Percentiles rank a stretch among this genome's conserved stretches.
phyloP scores from a whole-genome alignment of 257 asterid species.

The Vinca minor region DNA sequence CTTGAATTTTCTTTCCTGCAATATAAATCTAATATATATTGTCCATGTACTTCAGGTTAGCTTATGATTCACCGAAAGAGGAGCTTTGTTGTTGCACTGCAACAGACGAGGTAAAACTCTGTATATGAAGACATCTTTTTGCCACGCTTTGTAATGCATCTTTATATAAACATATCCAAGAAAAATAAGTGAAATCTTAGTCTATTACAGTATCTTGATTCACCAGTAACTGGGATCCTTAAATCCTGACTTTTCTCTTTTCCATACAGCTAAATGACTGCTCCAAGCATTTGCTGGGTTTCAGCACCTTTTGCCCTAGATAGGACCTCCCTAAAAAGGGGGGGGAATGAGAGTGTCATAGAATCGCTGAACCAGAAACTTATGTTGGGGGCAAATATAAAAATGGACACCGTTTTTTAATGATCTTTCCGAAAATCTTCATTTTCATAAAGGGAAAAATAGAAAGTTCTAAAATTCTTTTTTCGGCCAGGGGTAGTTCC shows the following conservation, averaged over 20 bases:
- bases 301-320: background rate
- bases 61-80: constrained; percentile 40
- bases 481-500: no score
- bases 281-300: background rate
- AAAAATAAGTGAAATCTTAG: background rate
- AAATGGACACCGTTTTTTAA: no score
- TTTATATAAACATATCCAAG: background rate
- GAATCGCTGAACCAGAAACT: no score
- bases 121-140: constrained; percentile 24
- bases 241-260: background rate
- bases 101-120: constrained; percentile 18
- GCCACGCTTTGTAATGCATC: background rate
- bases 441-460: no score
- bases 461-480: no score
- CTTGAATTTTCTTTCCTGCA: constrained; percentile 5
- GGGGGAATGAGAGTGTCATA: no score
- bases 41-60: constrained; percentile 34
- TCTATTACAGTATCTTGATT: background rate
- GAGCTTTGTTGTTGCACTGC: constrained; percentile 56
- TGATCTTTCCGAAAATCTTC: no score
- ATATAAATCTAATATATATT: constrained; percentile 4
- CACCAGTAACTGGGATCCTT: background rate
- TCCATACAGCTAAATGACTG: background rate
- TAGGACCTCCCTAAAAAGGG: no score
- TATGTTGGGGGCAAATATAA: no score